A percentile compares a stretch with the other conserved stretches of the same genome.
phyloP scores from a whole-genome alignment of 169 alveolate genomes.

The Plasmodium sp. region DNA sequence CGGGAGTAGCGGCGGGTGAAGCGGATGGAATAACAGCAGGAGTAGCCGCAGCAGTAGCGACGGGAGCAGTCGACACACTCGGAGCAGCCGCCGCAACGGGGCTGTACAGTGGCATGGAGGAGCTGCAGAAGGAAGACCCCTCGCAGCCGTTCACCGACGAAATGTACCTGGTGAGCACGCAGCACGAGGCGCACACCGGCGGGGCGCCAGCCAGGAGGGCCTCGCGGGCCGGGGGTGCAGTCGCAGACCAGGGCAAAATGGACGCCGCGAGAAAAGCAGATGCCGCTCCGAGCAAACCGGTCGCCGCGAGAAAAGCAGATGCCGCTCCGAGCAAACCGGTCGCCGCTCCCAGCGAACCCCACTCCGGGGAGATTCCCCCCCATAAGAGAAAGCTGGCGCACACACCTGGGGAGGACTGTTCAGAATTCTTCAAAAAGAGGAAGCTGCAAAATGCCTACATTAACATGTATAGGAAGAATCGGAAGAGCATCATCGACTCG shows the following conservation, averaged over 20 bases:
- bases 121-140: neutral
- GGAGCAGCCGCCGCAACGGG: neutral
- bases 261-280: neutral
- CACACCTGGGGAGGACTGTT: neutral
- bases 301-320: neutral
- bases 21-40: neutral
- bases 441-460: conserved; percentile 45
- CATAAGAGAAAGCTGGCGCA: conserved; percentile 7
- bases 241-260: neutral
- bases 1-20: neutral
- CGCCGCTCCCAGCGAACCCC: neutral
- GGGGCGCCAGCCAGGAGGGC: neutral
- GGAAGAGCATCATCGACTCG: conserved; percentile 35
- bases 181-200: neutral
- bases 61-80: neutral
- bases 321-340: neutral
- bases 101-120: neutral
- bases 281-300: neutral
- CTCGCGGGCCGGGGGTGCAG: neutral
- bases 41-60: neutral
- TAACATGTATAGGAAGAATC: conserved; percentile 53
- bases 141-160: neutral
- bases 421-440: conserved; percentile 40
- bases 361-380: neutral
- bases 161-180: neutral